Evolutionary conservation across 2,329 filamentous ascomycete species (phyloP).

Genomic region (Aspergillus vadensis): DNA sequence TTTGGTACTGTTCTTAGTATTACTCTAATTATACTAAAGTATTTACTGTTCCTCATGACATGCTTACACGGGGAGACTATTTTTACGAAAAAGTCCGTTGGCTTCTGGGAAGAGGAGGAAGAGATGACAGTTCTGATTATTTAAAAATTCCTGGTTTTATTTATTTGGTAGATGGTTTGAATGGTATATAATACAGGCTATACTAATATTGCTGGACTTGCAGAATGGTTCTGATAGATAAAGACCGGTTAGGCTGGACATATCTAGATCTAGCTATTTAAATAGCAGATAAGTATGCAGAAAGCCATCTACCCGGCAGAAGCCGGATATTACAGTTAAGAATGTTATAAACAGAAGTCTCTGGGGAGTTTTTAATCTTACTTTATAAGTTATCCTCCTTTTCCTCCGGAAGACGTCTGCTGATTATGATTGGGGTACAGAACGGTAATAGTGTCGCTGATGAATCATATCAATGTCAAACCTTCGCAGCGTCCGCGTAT

Average conservation of each 20-base stretch:
- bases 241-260: slow-evolving; percentile 33
- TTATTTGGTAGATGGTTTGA: slow-evolving; percentile 20
- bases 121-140: slow-evolving; percentile 28
- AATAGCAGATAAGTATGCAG: slow-evolving; percentile 24
- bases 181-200: too few relatives aligned
- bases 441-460: slow-evolving; percentile 21
- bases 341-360: slow-evolving; percentile 21
- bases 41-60: slow-evolving; percentile 28
- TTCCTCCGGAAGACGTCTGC: too few relatives aligned
- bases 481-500: slow-evolving; percentile 18
- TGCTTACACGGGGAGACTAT: slow-evolving; percentile 28
- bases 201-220: background rate
- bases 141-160: slow-evolving; percentile 30
- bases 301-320: slow-evolving; percentile 15
- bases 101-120: slow-evolving; percentile 28
- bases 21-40: slow-evolving; percentile 31
- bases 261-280: slow-evolving; percentile 27
- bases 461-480: slow-evolving; percentile 23
- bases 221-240: slow-evolving; percentile 31
- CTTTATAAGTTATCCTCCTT: slow-evolving; percentile 12
- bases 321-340: slow-evolving; percentile 3
- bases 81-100: slow-evolving; percentile 35
- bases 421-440: slow-evolving; percentile 5
- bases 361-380: slow-evolving; percentile 24
- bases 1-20: slow-evolving; percentile 12